Evolutionary conservation across 345 rosid genomes (phyloP).

Genomic region (Hypericum perforatum): DNA sequence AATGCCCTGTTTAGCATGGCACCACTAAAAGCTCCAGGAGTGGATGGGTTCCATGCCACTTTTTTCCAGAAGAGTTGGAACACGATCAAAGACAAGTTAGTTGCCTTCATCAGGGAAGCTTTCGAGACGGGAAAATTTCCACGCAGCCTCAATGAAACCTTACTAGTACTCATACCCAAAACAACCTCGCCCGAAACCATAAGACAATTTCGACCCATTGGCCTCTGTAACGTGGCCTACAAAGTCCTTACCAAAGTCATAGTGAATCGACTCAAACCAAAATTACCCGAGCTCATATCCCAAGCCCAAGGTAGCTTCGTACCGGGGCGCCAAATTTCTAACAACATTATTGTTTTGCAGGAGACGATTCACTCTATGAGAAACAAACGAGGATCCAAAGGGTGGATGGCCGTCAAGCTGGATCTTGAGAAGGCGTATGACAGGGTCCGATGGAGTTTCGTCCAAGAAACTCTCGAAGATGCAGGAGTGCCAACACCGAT

Average conservation of each 20-base stretch:
- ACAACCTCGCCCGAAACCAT: not conserved
- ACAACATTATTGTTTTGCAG: not conserved
- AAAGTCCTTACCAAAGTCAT: not conserved
- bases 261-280: not conserved
- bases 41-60: too few relatives aligned
- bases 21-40: too few relatives aligned
- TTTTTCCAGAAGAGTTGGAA: too few relatives aligned
- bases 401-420: not conserved
- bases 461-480: not conserved
- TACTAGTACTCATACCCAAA: not conserved
- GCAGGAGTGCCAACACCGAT: not conserved
- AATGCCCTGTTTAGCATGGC: too few relatives aligned
- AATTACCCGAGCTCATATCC: not conserved
- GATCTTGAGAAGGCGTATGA: not conserved
- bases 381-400: not conserved
- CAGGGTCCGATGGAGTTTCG: not conserved
- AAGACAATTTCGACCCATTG: not conserved
- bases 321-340: not conserved
- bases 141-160: not conserved
- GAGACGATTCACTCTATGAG: not conserved
- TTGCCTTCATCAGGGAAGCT: too few relatives aligned
- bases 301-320: not conserved
- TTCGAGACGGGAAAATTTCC: too few relatives aligned
- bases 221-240: not conserved
- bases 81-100: too few relatives aligned